Evolutionary conservation across 2,329 filamentous ascomycete genomes (phyloP).

Genomic region (Cladosporium sp.): DNA sequence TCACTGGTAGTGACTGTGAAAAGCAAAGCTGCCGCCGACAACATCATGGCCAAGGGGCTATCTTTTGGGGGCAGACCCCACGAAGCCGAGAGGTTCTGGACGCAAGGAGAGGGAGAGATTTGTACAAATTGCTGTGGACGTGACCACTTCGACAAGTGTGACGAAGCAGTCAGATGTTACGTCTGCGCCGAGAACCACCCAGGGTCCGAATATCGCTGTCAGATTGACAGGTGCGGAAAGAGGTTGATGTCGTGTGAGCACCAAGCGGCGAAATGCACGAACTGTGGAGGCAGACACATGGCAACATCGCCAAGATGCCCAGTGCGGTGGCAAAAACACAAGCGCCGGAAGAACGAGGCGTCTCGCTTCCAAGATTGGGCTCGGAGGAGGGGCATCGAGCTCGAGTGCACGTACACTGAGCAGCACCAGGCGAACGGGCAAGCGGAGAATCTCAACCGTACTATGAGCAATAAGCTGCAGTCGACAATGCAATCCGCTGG

Average conservation of each 20-base stretch:
- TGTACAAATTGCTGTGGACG: background rate
- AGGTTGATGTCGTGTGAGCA: background rate
- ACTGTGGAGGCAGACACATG: background rate
- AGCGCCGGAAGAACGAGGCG: no score
- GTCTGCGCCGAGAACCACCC: background rate
- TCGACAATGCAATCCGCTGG: background rate
- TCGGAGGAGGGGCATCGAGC: no score
- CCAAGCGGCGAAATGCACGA: background rate
- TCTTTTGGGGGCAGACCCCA: background rate
- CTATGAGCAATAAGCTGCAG: no score
- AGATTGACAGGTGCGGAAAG: background rate
- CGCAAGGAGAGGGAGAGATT: background rate
- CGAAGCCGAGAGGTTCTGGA: background rate
- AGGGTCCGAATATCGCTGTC: background rate
- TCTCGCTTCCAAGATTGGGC: no score
- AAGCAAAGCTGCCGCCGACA: background rate
- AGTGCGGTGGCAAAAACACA: no score
- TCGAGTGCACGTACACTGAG: no score
- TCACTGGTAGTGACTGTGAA: slow-evolving; percentile 10
- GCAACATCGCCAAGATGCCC: background rate
- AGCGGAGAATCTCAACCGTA: no score
- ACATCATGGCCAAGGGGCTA: background rate
- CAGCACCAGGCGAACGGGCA: no score
- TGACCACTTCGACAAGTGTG: background rate
- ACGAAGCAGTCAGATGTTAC: background rate